phyloP scores from a whole-genome alignment of 768 basidiomycete genomes.

The Filobasidium floriforme region DNA sequence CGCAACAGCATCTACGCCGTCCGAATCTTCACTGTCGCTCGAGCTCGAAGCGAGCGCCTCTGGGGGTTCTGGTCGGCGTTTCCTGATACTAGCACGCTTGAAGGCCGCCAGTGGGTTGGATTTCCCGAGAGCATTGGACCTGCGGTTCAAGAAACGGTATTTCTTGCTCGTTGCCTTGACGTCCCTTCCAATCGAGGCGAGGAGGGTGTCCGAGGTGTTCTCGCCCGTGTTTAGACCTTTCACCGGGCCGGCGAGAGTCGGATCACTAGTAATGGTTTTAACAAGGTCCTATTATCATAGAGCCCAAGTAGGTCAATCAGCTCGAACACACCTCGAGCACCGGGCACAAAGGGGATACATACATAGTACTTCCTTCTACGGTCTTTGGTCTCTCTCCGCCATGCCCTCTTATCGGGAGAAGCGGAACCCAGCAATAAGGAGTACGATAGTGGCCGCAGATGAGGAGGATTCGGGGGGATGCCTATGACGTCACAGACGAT shows the following conservation, averaged over 20 bases:
- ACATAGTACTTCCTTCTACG: constrained; percentile 33
- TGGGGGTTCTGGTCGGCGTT: background rate
- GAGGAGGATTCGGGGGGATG: constrained; percentile 37
- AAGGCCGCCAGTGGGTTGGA: background rate
- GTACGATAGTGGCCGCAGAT: constrained; percentile 37
- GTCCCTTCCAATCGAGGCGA: background rate
- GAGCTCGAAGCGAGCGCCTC: background rate
- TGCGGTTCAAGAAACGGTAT: constrained; percentile 2
- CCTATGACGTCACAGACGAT: constrained; percentile 25
- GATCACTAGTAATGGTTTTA: background rate
- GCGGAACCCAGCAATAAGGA: constrained; percentile 33
- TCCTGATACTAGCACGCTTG: background rate
- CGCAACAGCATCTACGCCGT: background rate
- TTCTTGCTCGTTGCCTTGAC: background rate
- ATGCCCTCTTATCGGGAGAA: constrained; percentile 27
- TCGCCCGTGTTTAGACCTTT: background rate
- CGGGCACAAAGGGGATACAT: constrained; percentile 6
- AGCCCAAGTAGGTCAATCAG: background rate
- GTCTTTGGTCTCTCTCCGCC: constrained; percentile 25
- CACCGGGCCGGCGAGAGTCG: background rate
- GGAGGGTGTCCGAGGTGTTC: background rate
- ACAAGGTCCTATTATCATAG: constrained; percentile 2
- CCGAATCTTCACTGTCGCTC: background rate
- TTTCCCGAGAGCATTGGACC: background rate
- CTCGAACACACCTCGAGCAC: background rate